These are phyloP conservation scores for Sesbania bispinosa DNA, from an alignment of 306 rosid genomes.

Conservation along the genomic window DNA sequence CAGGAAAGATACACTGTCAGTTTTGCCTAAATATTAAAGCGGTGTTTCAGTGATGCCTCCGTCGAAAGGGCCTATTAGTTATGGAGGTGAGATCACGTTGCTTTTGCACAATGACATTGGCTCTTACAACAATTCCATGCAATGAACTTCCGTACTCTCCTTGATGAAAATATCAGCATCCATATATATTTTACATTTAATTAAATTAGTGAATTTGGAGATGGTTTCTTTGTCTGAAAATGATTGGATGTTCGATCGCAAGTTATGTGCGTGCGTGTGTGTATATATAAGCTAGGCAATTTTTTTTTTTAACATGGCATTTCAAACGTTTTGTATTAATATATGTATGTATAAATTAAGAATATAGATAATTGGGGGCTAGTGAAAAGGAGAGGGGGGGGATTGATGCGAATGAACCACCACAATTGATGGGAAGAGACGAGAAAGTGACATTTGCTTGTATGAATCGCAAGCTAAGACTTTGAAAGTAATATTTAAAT, in stretches of 20 bases:
- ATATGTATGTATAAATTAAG: background rate
- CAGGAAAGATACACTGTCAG: slow-evolving; percentile 8
- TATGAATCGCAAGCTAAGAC: slow-evolving; percentile 71
- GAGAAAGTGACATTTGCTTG: slow-evolving; percentile 70
- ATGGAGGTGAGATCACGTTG: slow-evolving; percentile 41
- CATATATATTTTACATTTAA: background rate
- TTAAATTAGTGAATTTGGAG: background rate
- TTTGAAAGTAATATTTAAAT: slow-evolving; percentile 43
- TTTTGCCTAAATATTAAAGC: slow-evolving; percentile 14
- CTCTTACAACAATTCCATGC: slow-evolving; percentile 28
- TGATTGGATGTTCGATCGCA: too few species aligned
- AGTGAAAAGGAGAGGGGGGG: background rate
- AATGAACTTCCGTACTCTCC: slow-evolving; percentile 22
- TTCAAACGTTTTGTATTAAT: background rate
- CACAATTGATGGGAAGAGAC: slow-evolving; percentile 55
- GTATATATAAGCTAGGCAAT: background rate
- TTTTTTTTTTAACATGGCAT: background rate
- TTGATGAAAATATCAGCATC: background rate
- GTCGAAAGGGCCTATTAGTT: slow-evolving; percentile 28
- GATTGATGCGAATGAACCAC: slow-evolving; percentile 72
- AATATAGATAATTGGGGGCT: slow-evolving; percentile 9
- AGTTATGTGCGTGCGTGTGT: too few species aligned
- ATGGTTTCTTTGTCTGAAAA: background rate
- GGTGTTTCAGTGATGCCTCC: slow-evolving; percentile 15
- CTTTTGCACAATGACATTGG: slow-evolving; percentile 37